These are phyloP conservation scores for Pichia sp. DNA, from an alignment of 1,139 yeast species.

Conservation along the genomic window DNA sequence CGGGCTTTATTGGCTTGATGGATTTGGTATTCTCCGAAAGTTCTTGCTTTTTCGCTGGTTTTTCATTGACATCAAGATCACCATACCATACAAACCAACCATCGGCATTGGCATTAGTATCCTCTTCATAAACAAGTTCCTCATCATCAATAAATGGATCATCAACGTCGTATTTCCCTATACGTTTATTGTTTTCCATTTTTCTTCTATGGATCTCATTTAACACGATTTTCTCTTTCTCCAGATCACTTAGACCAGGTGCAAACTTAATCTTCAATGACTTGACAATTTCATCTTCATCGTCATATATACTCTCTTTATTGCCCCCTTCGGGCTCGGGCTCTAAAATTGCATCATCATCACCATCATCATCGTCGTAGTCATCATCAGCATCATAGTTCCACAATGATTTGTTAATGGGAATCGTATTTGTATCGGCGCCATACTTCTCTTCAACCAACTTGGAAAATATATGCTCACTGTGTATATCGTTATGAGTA, in stretches of 20 bases:
- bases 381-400: conserved; percentile 43
- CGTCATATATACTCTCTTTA: conserved; percentile 26
- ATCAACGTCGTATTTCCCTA: conserved; percentile 83
- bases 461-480: conserved; percentile 53
- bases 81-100: conserved; percentile 97
- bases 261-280: conserved; percentile 24
- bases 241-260: conserved; percentile 27
- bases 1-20: neutral
- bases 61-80: conserved; percentile 64
- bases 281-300: conserved; percentile 24
- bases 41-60: neutral
- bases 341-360: conserved; percentile 42
- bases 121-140: conserved; percentile 89
- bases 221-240: conserved; percentile 24
- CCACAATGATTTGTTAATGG: conserved; percentile 47
- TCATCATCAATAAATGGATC: conserved; percentile 97
- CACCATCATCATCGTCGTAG: conserved; percentile 52
- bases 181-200: conserved; percentile 54
- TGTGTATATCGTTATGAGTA: conserved; percentile 15
- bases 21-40: no score
- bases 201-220: conserved; percentile 40
- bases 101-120: conserved; percentile 84
- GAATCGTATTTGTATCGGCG: conserved; percentile 66
- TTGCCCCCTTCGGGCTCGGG: conserved; percentile 3
- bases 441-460: conserved; percentile 86